Percentiles rank a stretch among this genome's conserved stretches.
Evolutionary conservation across 1,139 yeast genomes (phyloP).

Genomic region (Protomyces arabidopsidicola): DNA sequence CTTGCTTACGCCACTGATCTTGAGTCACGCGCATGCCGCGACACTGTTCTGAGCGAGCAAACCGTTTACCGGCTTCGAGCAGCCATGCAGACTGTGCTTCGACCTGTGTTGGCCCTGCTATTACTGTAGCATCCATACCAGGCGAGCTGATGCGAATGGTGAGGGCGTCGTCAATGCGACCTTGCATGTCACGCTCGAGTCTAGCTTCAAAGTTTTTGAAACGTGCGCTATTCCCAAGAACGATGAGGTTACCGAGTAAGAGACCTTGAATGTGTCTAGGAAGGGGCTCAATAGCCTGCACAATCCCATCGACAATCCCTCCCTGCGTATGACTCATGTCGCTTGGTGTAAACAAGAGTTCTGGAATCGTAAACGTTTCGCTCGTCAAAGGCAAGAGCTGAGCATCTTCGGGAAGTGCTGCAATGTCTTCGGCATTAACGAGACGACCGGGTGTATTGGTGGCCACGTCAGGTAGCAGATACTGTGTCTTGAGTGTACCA

Average conservation of each 20-base stretch:
- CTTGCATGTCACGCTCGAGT: constrained; percentile 20
- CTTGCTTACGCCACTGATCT: constrained; percentile 2
- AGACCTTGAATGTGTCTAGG: constrained; percentile 76
- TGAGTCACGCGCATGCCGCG: not conserved
- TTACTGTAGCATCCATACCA: not conserved
- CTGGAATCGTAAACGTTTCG: constrained; percentile 85
- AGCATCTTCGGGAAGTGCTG: constrained; percentile 7
- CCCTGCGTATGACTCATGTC: constrained; percentile 72
- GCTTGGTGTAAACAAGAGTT: constrained; percentile 79
- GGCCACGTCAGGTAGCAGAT: constrained; percentile 73
- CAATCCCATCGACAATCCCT: constrained; percentile 65
- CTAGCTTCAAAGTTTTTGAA: constrained; percentile 64
- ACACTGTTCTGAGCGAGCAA: not conserved
- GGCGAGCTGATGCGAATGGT: constrained; percentile 1
- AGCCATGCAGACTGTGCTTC: not conserved
- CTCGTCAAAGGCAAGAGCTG: constrained; percentile 69
- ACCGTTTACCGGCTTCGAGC: not conserved
- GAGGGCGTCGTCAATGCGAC: constrained; percentile 13
- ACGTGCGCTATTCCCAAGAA: constrained; percentile 78
- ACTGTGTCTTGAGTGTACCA: constrained; percentile 44
- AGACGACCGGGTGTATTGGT: constrained; percentile 46
- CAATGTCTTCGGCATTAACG: constrained; percentile 42
- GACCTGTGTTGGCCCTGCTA: not conserved
- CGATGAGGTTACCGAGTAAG: constrained; percentile 68
- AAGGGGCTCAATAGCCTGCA: constrained; percentile 62